Evolutionary conservation across 768 basidiomycete species (phyloP).

Genomic region (Hirschioporus abietinus): DNA sequence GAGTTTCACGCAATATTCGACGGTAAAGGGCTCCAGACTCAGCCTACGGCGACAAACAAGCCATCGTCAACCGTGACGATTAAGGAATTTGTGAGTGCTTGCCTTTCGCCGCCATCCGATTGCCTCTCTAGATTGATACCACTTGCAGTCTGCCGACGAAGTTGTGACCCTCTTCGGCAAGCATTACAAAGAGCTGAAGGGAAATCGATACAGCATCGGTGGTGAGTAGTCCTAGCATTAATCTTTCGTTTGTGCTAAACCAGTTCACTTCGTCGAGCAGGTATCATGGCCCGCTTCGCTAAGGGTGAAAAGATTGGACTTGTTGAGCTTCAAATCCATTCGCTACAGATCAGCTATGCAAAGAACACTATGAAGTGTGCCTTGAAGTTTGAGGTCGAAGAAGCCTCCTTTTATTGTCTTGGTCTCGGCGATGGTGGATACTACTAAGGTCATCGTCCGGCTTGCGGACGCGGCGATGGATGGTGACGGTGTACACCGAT

Average conservation of each 20-base stretch:
- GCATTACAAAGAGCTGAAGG: slow-evolving; percentile 31
- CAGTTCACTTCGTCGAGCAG: slow-evolving; percentile 1
- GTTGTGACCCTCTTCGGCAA: slow-evolving; percentile 26
- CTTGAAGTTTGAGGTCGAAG: slow-evolving; percentile 33
- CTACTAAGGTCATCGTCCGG: background rate
- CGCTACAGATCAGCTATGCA: slow-evolving; percentile 33
- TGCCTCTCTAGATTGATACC: background rate
- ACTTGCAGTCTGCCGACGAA: background rate
- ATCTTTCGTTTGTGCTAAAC: slow-evolving; percentile 12
- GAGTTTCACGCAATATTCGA: slow-evolving; percentile 33
- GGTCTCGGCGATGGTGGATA: background rate
- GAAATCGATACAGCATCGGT: slow-evolving; percentile 29
- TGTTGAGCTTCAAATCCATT: slow-evolving; percentile 27
- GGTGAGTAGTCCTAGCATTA: slow-evolving; percentile 19
- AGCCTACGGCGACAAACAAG: slow-evolving; percentile 36
- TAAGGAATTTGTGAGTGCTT: slow-evolving; percentile 29
- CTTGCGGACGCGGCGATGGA: background rate
- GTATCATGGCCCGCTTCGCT: slow-evolving; percentile 23
- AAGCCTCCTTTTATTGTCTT: slow-evolving; percentile 5
- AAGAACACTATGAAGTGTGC: slow-evolving; percentile 37
- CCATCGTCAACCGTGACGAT: slow-evolving; percentile 37
- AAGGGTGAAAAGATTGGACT: slow-evolving; percentile 33
- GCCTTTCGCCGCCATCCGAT: background rate
- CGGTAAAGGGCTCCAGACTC: slow-evolving; percentile 31
- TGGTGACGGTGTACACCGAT: background rate